Evolutionary conservation across 371 early-diverging fungal genomes (phyloP), one percentile per base, ranked within the genome.

Genomic region (Apophysomyces sp.): DNA sequence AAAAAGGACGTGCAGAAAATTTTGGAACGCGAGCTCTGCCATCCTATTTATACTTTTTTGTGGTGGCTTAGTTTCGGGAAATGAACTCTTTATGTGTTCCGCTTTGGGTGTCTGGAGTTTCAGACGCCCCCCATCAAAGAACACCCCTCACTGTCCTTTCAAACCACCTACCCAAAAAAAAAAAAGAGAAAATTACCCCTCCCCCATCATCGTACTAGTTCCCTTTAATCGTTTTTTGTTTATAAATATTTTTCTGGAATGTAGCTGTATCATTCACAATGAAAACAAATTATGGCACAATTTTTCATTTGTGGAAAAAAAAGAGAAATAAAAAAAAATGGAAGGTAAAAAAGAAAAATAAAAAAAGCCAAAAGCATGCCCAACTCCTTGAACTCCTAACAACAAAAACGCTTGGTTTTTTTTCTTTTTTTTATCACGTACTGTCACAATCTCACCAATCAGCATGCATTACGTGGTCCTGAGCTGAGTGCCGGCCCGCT

Each of bases 21-120:
- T 53, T 26, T 39, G 55, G 40, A 51, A 49, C 41, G 44, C 31
- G 65, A 31, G 55, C 18, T 32, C 32, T 34, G 32, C 26, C n/a
- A 32, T 34, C 60, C 56, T 65, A 59, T 65, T 59, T 59, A 65
- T 65, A 65, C 52, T 53, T 65, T 65, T 65, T 62, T 40, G 3
- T 12, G 26, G 49, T 44, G 49, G 49, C 49, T 44, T 44, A 44
- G 49, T 18, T 44, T n/a, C 49, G 49, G 49, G 21, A 44, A 44
- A 44, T 44, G 49, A 44, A 44, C 49, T 44, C 49, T 44, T 41
- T 44, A 44, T 44, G 49, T n/a, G 49, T 44, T 44, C 49, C 49
- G 49, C 49, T 44, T 44, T 44, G 13, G 34, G 34, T 34, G 34
- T 34, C 34, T 34, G 49, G 49, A 44, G 49, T 44, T 44, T 44